Evolutionary conservation across 2,329 filamentous ascomycete genomes (phyloP), one percentile per base, ranked within the genome.

Genomic region (Beauveria sp.): DNA sequence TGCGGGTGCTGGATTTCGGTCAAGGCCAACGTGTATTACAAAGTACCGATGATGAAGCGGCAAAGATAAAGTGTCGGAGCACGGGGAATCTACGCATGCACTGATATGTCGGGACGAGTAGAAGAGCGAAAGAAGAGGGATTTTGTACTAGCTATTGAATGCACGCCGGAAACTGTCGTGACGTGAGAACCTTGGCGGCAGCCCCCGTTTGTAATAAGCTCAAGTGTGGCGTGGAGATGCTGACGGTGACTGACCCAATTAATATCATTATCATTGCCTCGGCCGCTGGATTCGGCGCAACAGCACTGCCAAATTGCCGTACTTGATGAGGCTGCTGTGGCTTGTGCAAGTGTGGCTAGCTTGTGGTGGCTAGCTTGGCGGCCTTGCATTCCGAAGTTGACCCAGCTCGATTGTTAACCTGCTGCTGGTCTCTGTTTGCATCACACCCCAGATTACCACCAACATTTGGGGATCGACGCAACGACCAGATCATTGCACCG

Each of bases 131-230:
- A 46, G 42, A 49, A 34, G 60, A 52, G 60, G 22, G 45, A 34
- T 7, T 51, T 24, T 38, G n/a, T 24, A 24, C 22, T 3, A 24
- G 3, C 22, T 34, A 49, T 45, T 49, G 24, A 43, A 31, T 42
- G 60, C 51, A 60, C 18, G 43, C 45, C 52, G 60, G 60, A 56
- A 61, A 51, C 51, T 61, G 60, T 42, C 34, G 51, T 45, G 52
- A 49, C 31, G 28, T 55, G 60, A 51, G 60, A 56, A 61, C 51
- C 60, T 61, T 61, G 51, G 60, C 60, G 60, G 60, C 46, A 34
- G 20, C 31, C 20, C 50, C 59, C 50, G 59, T 53, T 40, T 48
- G 59, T 55, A 40, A 48, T 16, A 38, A 38, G 34, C 6, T 38
- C 34, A 14, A 38, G 34, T 28, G 26, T 38, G 34, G 34, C 34